Base-by-base conservation (phyloP, 345 rosid species). In the Reutealis trisperma region DNA sequence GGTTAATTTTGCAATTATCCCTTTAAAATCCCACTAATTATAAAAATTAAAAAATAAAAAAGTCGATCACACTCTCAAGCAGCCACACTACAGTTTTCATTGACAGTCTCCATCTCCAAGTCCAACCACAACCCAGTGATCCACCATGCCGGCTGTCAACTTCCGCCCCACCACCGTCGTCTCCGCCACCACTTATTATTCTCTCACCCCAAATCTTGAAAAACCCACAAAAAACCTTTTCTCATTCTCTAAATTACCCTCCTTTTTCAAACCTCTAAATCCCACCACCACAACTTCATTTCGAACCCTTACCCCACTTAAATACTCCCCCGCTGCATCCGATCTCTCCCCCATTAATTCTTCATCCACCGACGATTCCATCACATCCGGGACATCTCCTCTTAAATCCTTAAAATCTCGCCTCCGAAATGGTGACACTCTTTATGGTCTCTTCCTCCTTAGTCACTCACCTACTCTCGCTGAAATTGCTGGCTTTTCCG, bases 391-490 rank as follows among this genome's bases (percentile, higher is more conserved):
- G 8, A 5, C 72, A 41, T 34, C 51, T 21, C 52, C 72, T 24
- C 9, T 42, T 67, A 44, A 52, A 58, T 83, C 93, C 49, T 86
- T 93, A 76, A 94, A 89, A 79, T 87, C 89, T 59, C 97, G 97
- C 27, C 97, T 95, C 83, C 90, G 82, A 15, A 79, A 80, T 61
- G 93, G 94, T 8, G 94, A 93, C 34, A 88, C 88, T 44, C 93
- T 95, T 57, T 95, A 95, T 75, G 98, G 97, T 25, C 58, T 95
- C 57, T 95, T 93, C 87, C 82, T 93, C 45, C 95, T 91, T 76
- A 88, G 90, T 27, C 93, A 90, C 90, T 93, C 98, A n/a, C 96
- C 99, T 16, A 89, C 97, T 19, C 41, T 95, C 34, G 97, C 97
- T 54, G 99, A 95, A 88, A 95, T 95, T 84, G 87, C 88, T 1